phyloP scores from a whole-genome alignment of 2,329 filamentous ascomycete species.

The Fusarium tricinctum region DNA sequence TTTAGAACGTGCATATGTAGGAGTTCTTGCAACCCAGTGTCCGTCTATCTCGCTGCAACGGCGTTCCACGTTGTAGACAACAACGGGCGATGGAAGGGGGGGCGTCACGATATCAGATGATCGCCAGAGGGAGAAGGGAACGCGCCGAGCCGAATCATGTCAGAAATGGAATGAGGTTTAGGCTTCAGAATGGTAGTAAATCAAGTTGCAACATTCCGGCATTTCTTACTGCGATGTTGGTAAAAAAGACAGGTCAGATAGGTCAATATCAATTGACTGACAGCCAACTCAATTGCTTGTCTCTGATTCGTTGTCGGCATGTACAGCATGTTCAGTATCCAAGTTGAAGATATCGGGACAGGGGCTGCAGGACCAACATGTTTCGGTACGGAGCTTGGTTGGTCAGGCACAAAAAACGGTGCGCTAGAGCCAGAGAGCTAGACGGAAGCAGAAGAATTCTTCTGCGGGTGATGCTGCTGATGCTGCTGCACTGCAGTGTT shows the following conservation, averaged over 20 bases:
- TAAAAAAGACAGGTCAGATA: constrained; percentile 11
- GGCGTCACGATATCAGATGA: constrained; percentile 27
- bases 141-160: constrained; percentile 38
- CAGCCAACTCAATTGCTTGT: neutral
- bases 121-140: constrained; percentile 27
- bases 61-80: constrained; percentile 23
- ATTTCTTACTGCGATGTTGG: constrained; percentile 6
- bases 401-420: neutral
- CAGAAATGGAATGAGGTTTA: constrained; percentile 11
- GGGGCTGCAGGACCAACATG: constrained; percentile 5
- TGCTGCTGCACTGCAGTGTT: constrained; percentile 21
- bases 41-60: constrained; percentile 18
- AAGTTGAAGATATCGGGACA: constrained; percentile 9
- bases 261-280: constrained; percentile 20
- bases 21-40: constrained; percentile 12
- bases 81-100: neutral
- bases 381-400: constrained; percentile 8
- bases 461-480: constrained; percentile 36
- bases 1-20: constrained; percentile 14
- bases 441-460: constrained; percentile 2
- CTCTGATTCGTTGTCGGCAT: constrained; percentile 15
- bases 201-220: constrained; percentile 5
- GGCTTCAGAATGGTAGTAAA: neutral
- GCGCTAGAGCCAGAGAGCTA: neutral
- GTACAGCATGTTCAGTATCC: neutral